phyloP scores from a whole-genome alignment of 345 rosid species.

The Brassica rapa region DNA sequence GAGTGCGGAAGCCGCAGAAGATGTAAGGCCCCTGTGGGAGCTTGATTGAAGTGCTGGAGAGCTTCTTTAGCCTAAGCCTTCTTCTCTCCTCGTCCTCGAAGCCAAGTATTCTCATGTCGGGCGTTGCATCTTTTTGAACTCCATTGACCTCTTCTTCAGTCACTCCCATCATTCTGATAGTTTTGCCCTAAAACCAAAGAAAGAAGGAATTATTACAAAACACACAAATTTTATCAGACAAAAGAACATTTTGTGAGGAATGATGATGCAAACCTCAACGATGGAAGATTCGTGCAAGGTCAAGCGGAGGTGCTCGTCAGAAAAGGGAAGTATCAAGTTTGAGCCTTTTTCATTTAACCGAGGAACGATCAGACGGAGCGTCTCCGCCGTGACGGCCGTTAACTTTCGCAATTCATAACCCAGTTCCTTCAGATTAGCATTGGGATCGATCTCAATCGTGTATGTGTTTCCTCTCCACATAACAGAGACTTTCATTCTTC shows the following conservation, averaged over 20 bases:
- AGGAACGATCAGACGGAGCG: slow-evolving; percentile 76
- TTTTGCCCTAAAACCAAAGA: slow-evolving; percentile 52
- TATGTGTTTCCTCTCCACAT: slow-evolving; percentile 80
- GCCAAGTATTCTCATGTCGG: slow-evolving; percentile 75
- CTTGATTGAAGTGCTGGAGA: slow-evolving; percentile 41
- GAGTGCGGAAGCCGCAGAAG: slow-evolving; percentile 80
- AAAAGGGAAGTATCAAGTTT: slow-evolving; percentile 67
- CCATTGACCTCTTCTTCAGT: slow-evolving; percentile 65
- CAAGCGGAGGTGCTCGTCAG: slow-evolving; percentile 56
- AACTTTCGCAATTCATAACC: slow-evolving; percentile 71
- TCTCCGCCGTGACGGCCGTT: slow-evolving; percentile 70
- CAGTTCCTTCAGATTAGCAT: slow-evolving; percentile 60
- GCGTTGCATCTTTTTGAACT: slow-evolving; percentile 52
- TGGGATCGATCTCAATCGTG: slow-evolving; percentile 51
- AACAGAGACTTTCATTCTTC: slow-evolving; percentile 46
- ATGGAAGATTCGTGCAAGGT: slow-evolving; percentile 59
- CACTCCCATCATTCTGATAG: slow-evolving; percentile 94
- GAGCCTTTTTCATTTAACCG: slow-evolving; percentile 58
- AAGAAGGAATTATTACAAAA: background rate
- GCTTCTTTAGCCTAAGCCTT: slow-evolving; percentile 60
- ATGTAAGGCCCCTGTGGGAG: slow-evolving; percentile 79
- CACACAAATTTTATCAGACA: background rate
- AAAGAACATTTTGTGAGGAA: background rate
- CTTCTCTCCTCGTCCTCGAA: slow-evolving; percentile 86
- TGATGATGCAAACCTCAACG: slow-evolving; percentile 49